These are phyloP conservation scores for Aspergillus campestris DNA, from an alignment of 495 filamentous ascomycete genomes.

Conservation along the genomic window DNA sequence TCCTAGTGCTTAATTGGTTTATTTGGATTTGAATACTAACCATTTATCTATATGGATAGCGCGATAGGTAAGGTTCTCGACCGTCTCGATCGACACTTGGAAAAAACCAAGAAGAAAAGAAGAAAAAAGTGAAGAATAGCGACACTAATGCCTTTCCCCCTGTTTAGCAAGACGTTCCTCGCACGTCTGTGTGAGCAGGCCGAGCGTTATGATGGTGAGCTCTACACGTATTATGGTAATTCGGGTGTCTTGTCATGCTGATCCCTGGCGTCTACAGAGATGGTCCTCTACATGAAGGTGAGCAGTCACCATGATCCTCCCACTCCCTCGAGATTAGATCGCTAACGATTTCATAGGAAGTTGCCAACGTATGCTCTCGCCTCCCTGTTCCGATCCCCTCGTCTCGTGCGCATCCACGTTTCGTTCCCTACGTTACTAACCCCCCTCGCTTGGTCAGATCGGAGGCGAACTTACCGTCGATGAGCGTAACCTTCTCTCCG, in stretches of 20 bases:
- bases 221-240: constrained; percentile 9
- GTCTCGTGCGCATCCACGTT: constrained; percentile 1
- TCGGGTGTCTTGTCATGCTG: constrained; percentile 10
- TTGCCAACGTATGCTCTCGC: constrained; percentile 72
- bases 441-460: constrained; percentile 44
- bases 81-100: constrained; percentile 13
- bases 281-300: constrained; percentile 99
- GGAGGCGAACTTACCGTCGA: constrained; percentile 89
- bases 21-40: constrained; percentile 8
- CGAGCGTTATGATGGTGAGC: constrained; percentile 96
- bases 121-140: neutral
- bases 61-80: constrained; percentile 65
- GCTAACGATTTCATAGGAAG: constrained; percentile 58
- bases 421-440: constrained; percentile 23
- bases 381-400: neutral
- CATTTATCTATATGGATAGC: constrained; percentile 41
- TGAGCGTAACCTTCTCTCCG: constrained; percentile 97
- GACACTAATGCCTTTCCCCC: constrained; percentile 26
- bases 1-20: constrained; percentile 4
- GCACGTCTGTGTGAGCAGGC: constrained; percentile 99
- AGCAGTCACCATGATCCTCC: constrained; percentile 21
- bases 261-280: constrained; percentile 51
- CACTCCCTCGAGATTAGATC: constrained; percentile 1
- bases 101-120: no score
- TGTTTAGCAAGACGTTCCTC: constrained; percentile 94